Percentiles rank a stretch among this genome's conserved stretches.
Evolutionary conservation across 257 asterid species (phyloP).

Genomic region (Marsdenia floribunda): DNA sequence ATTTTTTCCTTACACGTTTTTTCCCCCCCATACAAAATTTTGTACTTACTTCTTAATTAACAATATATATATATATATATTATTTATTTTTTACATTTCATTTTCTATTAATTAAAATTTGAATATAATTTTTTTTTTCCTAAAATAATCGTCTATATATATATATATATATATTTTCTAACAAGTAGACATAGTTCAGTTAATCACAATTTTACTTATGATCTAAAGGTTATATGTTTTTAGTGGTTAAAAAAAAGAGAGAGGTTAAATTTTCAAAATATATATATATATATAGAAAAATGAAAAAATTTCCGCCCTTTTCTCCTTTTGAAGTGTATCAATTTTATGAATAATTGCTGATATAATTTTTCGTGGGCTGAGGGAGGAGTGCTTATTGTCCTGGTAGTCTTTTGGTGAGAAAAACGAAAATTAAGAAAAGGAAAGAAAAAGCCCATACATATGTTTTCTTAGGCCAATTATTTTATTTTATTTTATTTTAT

Average conservation of each 20-base stretch:
- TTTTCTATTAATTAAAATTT: neutral
- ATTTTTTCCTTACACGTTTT: slow-evolving; percentile 1
- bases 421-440: neutral
- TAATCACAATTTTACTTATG: too few relatives aligned
- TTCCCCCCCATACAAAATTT: neutral
- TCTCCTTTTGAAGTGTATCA: neutral
- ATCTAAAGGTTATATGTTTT: too few relatives aligned
- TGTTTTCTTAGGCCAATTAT: neutral
- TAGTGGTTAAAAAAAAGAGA: too few relatives aligned
- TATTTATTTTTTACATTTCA: too few relatives aligned
- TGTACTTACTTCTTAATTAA: neutral
- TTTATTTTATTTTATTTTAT: too few relatives aligned
- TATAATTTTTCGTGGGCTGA: neutral
- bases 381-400: neutral
- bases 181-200: too few relatives aligned
- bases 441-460: neutral
- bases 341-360: neutral
- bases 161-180: too few relatives aligned
- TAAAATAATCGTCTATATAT: too few relatives aligned
- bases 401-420: neutral
- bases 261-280: too few relatives aligned
- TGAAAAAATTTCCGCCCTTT: neutral
- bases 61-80: too few relatives aligned
- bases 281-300: too few relatives aligned
- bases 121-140: too few relatives aligned